Evolutionary conservation across 23 red algal species (phyloP), one percentile per base, ranked within the genome.

Genomic region (Gracilariopsis chorda): DNA sequence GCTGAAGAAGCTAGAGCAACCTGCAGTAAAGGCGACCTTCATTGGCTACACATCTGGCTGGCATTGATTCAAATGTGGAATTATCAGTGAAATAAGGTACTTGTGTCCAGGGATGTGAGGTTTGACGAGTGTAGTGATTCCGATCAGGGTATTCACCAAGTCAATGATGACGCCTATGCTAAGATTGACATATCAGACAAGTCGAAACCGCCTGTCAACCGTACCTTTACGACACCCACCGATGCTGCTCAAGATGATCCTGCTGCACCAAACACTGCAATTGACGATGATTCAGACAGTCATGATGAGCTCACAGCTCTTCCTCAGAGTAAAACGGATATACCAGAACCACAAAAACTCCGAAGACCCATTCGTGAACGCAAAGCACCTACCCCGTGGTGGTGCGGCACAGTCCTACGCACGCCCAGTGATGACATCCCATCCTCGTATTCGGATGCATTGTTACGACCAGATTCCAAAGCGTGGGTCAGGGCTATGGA

Each of bases 1-100:
- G 58, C 53, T 83, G 21, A 78, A 35, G 32, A 53, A 51, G 45
- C 35, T 78, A 19, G 53, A 47, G 7, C 7, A 63, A 5, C 1
- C 24, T 42, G 53, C 55, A 10, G 20, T 17, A 19, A 3, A 83
- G 24, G 2, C 78, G 1, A 55, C 62, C 53, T 64, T 65, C 52
- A 41, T 83, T 46, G 78, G 78, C 4, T 62, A 83, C 53, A 65
- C 78, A 12, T 12, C 30, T 3, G 40, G 55, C 1, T 45, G 13
- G 6, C 30, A 83, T 20, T 49, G 78, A 2, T 83, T 62, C 46
- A 83, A 83, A 52, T 83, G 58, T 44, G 78, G 58, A 53, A 64
- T 41, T 7, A 9, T 10, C 20, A 61, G n/a, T 41, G 44, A 36
- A 61, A 44, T 19, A 61, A 48, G 32, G 52, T 53, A 42, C n/a